A percentile compares a stretch with the other conserved stretches of the same genome.
Conservation (phyloP, 306 rosid genomes). For the Hippophae rhamnoides region DNA sequence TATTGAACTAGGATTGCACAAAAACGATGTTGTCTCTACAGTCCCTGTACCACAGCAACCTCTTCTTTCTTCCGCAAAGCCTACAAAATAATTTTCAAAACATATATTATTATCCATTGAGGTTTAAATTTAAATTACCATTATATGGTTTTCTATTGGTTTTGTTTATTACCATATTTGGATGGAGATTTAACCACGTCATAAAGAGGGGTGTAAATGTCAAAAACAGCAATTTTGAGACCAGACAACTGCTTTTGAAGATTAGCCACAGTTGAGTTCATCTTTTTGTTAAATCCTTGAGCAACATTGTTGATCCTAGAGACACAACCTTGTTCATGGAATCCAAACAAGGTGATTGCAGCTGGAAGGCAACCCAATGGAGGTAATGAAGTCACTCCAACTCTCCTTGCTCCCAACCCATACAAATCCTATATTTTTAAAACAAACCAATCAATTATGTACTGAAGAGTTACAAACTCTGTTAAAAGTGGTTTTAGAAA, state of each 20-base stretch:
- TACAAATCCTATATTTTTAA: slow-evolving; percentile 45
- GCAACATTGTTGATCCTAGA: slow-evolving; percentile 56
- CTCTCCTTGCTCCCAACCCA: slow-evolving; percentile 73
- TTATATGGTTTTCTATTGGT: background rate
- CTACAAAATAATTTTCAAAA: slow-evolving; percentile 18
- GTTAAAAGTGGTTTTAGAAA: no score
- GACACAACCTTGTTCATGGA: slow-evolving; percentile 56
- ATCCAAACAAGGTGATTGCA: slow-evolving; percentile 58
- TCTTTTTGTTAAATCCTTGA: slow-evolving; percentile 66
- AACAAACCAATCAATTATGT: slow-evolving; percentile 4
- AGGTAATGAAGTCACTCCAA: slow-evolving; percentile 91
- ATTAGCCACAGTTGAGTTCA: slow-evolving; percentile 48
- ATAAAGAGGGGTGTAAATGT: slow-evolving; percentile 62
- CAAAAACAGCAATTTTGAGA: slow-evolving; percentile 69
- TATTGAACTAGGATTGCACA: slow-evolving; percentile 63
- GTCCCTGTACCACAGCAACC: slow-evolving; percentile 96
- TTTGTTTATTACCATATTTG: slow-evolving; percentile 40
- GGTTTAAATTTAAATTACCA: background rate
- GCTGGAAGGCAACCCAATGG: slow-evolving; percentile 90
- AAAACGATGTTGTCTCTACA: slow-evolving; percentile 52
- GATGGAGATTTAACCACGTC: slow-evolving; percentile 73
- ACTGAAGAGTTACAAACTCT: background rate
- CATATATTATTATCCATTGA: background rate
- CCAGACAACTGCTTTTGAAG: slow-evolving; percentile 69
- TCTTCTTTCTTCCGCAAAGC: slow-evolving; percentile 66